These are phyloP conservation scores for Globisporangium nodosum DNA, from an alignment of 352 stramenopile genomes.

Conservation along the genomic window DNA sequence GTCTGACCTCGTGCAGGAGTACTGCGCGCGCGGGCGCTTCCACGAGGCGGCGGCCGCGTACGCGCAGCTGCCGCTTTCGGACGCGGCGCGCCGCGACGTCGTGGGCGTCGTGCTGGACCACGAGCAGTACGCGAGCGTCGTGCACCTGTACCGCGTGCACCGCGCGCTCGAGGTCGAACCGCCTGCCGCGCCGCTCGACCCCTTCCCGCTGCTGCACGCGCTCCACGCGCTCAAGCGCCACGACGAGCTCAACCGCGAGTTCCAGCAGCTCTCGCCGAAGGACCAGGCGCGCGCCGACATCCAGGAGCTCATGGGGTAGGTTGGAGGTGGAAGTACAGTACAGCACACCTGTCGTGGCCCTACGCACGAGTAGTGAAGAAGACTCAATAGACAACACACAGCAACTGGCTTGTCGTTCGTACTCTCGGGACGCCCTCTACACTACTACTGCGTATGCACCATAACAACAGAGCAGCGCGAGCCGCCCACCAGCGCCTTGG, in stretches of 20 bases:
- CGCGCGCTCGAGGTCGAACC: slow-evolving; percentile 17
- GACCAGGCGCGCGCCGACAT: slow-evolving; percentile 49
- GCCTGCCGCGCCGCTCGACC: slow-evolving; percentile 28
- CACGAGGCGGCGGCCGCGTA: slow-evolving; percentile 48
- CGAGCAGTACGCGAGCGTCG: slow-evolving; percentile 46
- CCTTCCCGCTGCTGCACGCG: slow-evolving; percentile 36
- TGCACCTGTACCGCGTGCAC: slow-evolving; percentile 47
- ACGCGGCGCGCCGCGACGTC: slow-evolving; percentile 23
- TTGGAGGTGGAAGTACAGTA: too few species aligned
- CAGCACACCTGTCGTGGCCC: too few species aligned
- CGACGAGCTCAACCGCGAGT: slow-evolving; percentile 40
- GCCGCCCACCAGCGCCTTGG: neutral
- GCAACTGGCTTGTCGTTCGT: neutral
- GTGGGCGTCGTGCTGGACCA: slow-evolving; percentile 37
- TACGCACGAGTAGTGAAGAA: neutral
- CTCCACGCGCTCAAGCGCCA: slow-evolving; percentile 35
- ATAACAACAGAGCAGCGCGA: too few species aligned
- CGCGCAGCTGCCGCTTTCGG: slow-evolving; percentile 27
- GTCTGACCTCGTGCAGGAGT: slow-evolving; percentile 37
- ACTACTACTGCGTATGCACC: too few species aligned
- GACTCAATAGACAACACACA: neutral
- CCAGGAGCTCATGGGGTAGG: slow-evolving; percentile 28
- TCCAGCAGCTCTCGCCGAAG: slow-evolving; percentile 36
- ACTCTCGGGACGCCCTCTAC: neutral
- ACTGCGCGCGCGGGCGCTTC: slow-evolving; percentile 49